Base-by-base conservation (phyloP, 78 protist species). In the Acrasis kona region DNA sequence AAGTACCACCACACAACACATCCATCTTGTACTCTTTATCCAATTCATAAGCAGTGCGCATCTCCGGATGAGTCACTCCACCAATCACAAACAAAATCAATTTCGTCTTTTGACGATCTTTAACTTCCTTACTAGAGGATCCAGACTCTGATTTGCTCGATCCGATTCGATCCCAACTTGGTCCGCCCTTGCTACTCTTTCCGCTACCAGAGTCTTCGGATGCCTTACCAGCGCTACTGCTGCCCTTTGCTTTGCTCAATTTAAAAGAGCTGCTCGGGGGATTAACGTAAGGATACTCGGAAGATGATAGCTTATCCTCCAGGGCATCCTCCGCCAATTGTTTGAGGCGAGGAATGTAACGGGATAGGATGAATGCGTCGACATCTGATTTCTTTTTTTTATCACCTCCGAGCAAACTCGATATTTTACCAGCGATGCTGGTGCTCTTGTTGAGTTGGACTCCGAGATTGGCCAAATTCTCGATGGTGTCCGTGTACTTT, bases 11-110 rank as follows among this genome's bases (percentile, higher is more conserved):
- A 6, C 30, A 39, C 30, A 76, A 5, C 31, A 70, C 36, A 2
- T 73, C 73, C 39, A 72, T 29, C 5, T 74, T 64, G 28, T 72
- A 2, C 3, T 76, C 80, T n/a, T 68, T 4, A 28, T 7, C 29
- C 9, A 71, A 34, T 39, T 76, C 80, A n/a, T 68, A 3, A 6
- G 58, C 6, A 29, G 74, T 3, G 2, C 80, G 67, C 31, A 8
- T 4, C 7, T 76, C 80, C 31, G 73, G 6, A 19, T 3, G 5
- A n/a, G 80, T 76, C 3, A 31, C 35, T n/a, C 80, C 80, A 3
- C 80, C 80, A 31, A 76, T 42, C 6, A 76, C 78, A 32, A 70
- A 76, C 3, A 76, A 19, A 39, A 4, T 65, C 31, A 71, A 3
- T 3, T 32, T 8, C 40, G 29, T 9, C 9, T 75, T 10, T 9